Conservation (phyloP, 2,329 filamentous ascomycete species). For the Curvularia hawaiiensis region DNA sequence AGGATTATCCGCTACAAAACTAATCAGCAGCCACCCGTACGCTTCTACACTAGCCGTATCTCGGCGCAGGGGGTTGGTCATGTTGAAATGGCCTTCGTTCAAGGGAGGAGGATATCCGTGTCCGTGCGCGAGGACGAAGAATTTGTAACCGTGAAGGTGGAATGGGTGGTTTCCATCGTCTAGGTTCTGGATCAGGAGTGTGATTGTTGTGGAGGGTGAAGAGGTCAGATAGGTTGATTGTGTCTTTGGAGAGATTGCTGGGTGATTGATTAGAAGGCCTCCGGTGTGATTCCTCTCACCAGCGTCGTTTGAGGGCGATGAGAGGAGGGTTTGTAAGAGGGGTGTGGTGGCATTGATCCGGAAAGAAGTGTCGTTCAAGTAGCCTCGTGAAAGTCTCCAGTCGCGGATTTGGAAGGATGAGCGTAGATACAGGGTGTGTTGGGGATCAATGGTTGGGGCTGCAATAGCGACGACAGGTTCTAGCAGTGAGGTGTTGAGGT, state of each 20-base stretch:
- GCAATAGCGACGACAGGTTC: constrained; percentile 51
- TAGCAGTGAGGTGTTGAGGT: constrained; percentile 56
- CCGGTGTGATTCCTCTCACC: not conserved
- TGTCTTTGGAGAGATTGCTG: constrained; percentile 24
- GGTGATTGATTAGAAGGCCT: constrained; percentile 15
- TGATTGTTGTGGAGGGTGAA: constrained; percentile 36
- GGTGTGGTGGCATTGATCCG: constrained; percentile 56
- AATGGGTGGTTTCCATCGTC: constrained; percentile 42
- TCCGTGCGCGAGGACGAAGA: constrained; percentile 8
- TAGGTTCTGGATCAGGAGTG: constrained; percentile 44
- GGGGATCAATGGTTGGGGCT: constrained; percentile 56
- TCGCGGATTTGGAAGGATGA: constrained; percentile 65
- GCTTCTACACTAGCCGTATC: constrained; percentile 71
- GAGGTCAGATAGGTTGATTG: constrained; percentile 38
- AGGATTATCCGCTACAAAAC: constrained; percentile 66
- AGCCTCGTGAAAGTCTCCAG: constrained; percentile 63
- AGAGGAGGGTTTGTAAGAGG: constrained; percentile 59
- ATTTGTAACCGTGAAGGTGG: constrained; percentile 51
- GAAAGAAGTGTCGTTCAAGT: constrained; percentile 63
- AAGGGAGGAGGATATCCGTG: constrained; percentile 52
- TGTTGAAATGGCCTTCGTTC: constrained; percentile 35
- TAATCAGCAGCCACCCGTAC: constrained; percentile 69
- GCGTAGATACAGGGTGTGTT: constrained; percentile 57
- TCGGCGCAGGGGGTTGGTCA: constrained; percentile 59
- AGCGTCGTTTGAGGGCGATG: constrained; percentile 47